phyloP scores from a whole-genome alignment of 371 early-diverging fungal species.

The Fennellomyces sp. region DNA sequence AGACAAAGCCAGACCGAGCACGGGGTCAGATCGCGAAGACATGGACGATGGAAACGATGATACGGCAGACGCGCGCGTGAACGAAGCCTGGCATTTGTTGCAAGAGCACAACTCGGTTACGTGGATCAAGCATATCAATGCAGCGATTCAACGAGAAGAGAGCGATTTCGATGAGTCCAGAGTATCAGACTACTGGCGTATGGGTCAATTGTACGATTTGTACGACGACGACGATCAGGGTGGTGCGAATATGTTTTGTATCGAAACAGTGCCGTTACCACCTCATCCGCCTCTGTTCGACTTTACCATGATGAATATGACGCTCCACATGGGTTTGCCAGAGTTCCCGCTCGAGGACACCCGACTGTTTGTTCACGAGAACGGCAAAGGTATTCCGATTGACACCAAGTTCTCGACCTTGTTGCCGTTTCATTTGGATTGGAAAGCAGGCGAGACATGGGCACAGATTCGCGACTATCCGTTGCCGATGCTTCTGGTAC shows the following conservation, averaged over 20 bases:
- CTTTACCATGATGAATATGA: conserved; percentile 36
- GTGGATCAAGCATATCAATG: conserved; percentile 51
- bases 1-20: not conserved
- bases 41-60: conserved; percentile 5
- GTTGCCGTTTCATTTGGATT: conserved; percentile 54
- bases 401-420: conserved; percentile 58
- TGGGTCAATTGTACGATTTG: conserved; percentile 15
- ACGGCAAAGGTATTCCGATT: conserved; percentile 61
- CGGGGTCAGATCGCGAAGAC: not conserved
- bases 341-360: conserved; percentile 50
- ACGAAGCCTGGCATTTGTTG: conserved; percentile 59
- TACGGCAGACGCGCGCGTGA: conserved; percentile 31
- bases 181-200: conserved; percentile 21
- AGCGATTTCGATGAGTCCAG: conserved; percentile 14
- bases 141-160: conserved; percentile 28
- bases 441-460: conserved; percentile 43
- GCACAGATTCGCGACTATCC: conserved; percentile 66
- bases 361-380: conserved; percentile 59
- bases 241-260: conserved; percentile 24
- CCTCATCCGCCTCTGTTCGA: conserved; percentile 49
- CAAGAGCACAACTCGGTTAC: conserved; percentile 59
- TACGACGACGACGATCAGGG: conserved; percentile 13
- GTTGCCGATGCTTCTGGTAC: conserved; percentile 55
- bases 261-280: conserved; percentile 23
- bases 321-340: conserved; percentile 39